Evolutionary conservation across 768 basidiomycete species (phyloP).

Genomic region (Pleurotus ostreatus): DNA sequence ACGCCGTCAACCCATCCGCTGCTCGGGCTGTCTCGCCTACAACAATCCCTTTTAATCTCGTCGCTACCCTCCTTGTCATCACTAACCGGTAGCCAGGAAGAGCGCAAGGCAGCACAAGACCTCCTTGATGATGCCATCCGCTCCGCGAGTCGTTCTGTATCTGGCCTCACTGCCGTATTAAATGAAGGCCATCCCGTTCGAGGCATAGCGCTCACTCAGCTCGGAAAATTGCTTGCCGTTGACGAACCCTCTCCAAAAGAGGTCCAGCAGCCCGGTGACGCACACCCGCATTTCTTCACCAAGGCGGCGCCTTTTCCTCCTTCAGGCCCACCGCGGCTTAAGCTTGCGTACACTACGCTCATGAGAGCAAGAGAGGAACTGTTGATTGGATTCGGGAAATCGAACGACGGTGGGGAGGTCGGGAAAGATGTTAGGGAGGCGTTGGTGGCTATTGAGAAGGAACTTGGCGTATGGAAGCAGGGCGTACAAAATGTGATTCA

Average conservation of each 20-base stretch:
- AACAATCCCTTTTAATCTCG: conserved; percentile 61
- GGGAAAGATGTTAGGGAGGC: conserved; percentile 59
- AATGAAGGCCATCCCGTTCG: conserved; percentile 71
- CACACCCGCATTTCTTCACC: conserved; percentile 6
- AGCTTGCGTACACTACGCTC: conserved; percentile 62
- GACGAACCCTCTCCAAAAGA: conserved; percentile 50
- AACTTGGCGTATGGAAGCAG: conserved; percentile 65
- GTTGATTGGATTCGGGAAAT: conserved; percentile 66
- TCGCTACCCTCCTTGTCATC: conserved; percentile 29
- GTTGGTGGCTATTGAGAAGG: conserved; percentile 63
- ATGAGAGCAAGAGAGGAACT: conserved; percentile 59
- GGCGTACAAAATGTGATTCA: conserved; percentile 55
- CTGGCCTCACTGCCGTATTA: conserved; percentile 53
- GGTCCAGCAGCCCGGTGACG: conserved; percentile 9
- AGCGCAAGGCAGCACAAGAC: conserved; percentile 35
- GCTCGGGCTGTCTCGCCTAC: conserved; percentile 68
- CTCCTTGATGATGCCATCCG: conserved; percentile 61
- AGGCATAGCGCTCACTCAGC: conserved; percentile 70
- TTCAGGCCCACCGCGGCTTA: conserved; percentile 58
- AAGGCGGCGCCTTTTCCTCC: conserved; percentile 49
- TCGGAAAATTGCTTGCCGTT: conserved; percentile 77
- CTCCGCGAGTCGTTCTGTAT: conserved; percentile 46
- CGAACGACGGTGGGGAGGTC: conserved; percentile 69
- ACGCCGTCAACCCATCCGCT: conserved; percentile 74
- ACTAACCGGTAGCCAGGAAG: conserved; percentile 11